Conservation (phyloP, 148 eudicot species). For the Rhododendron simsii region DNA sequence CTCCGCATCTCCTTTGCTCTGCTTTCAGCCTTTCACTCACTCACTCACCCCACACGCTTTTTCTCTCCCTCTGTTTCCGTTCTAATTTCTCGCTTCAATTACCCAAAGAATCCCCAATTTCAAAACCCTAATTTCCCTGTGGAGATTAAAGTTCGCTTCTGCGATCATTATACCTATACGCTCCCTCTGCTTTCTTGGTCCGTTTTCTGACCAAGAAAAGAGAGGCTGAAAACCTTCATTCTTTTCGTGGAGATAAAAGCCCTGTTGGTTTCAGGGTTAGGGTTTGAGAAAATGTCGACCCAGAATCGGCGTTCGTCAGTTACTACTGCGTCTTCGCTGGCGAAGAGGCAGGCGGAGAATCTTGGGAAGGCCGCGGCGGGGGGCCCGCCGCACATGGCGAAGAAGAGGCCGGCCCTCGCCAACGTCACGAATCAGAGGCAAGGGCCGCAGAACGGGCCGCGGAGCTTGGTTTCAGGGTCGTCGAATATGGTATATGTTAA, state of each 20-base stretch:
- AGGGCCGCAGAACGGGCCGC: constrained; percentile 10
- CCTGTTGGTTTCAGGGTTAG: not conserved
- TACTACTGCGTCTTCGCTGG: constrained; percentile 27
- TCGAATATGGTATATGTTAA: constrained; percentile 29
- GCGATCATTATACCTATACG: not conserved
- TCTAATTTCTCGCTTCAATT: not conserved
- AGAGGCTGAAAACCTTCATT: not conserved
- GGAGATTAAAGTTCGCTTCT: not conserved
- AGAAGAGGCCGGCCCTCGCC: constrained; percentile 65
- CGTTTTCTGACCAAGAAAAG: not conserved
- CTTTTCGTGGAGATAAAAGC: not conserved
- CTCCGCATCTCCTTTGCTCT: not conserved
- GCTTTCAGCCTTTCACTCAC: not conserved
- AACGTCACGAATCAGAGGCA: constrained; percentile 57
- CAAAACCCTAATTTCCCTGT: not conserved
- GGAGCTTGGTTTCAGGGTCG: constrained; percentile 20
- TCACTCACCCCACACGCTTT: not conserved
- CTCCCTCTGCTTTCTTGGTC: not conserved
- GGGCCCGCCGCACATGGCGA: constrained; percentile 28
- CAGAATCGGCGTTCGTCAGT: constrained; percentile 36
- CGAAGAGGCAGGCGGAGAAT: constrained; percentile 52
- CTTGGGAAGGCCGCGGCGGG: constrained; percentile 25
- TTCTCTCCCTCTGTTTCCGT: not conserved
- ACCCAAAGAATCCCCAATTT: not conserved
- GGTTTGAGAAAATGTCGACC: constrained; percentile 23